Base-by-base conservation (phyloP, 192 early-diverging fungal species). In the Coemansia sp. region DNA sequence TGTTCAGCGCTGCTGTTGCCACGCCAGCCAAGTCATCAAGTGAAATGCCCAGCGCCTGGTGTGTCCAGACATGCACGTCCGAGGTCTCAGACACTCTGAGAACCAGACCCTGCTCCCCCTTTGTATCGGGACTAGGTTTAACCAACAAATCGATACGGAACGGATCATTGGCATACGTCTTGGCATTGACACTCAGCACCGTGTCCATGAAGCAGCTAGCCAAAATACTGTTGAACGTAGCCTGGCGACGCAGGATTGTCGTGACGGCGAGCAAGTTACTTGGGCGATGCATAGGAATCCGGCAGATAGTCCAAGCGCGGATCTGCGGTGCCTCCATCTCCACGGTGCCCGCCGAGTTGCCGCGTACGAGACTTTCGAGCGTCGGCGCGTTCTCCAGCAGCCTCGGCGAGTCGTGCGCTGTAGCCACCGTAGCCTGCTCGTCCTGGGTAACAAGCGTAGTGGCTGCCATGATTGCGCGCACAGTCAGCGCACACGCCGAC, bases 321-420 rank as follows among this genome's bases (percentile, higher is more conserved):
- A 83, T 83, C 67, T 83, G 80, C 4, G 80, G 75, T 3, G 68
- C n/a, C 38, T 67, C 74, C 64, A 75, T 29, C 29, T 59, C 60
- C 12, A 76, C 50, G 15, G n/a, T 34, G 21, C 10, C n/a, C 2
- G 27, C 27, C 27, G 27, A 27, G 21, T 51, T 4, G 32, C 60
- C 2, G 14, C 34, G 50, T 21, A 83, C 21, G 1, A 78, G 66
- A 19, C 38, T 42, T 34, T 83, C 80, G 3, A 83, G 66, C 1
- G 80, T 83, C 15, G 80, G 76, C 34, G 80, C 80, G 25, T 83
- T 73, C 38, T 83, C 80, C 1, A 83, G 64, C 23, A 83, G 64
- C 14, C 80, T 60, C 12, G 80, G 80, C 21, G 76, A 72, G 41
- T 77, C 72, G 17, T 74, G 68, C 1, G 42, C 32, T 27, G 27